phyloP scores from a whole-genome alignment of 1,284 basidiomycete species.

The Ceratobasidium sp. region DNA sequence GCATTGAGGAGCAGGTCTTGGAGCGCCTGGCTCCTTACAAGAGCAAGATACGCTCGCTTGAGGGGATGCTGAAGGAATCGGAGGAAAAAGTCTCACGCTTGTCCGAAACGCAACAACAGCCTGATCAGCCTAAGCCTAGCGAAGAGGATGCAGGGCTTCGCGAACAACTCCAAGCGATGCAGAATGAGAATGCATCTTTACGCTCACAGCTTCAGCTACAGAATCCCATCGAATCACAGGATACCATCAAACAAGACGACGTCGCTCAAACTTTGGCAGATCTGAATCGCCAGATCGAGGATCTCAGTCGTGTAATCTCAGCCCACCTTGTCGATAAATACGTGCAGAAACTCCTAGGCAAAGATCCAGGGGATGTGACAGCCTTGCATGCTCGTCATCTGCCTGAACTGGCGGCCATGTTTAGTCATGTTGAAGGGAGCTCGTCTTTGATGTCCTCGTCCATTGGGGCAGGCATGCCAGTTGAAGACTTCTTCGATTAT shows the following conservation, averaged over 20 bases:
- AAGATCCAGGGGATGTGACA: constrained; percentile 10
- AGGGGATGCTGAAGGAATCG: background rate
- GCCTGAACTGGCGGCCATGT: background rate
- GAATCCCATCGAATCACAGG: constrained; percentile 7
- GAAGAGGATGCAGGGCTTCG: background rate
- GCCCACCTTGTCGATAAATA: constrained; percentile 22
- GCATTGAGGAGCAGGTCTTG: background rate
- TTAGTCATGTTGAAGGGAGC: constrained; percentile 23
- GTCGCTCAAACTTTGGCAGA: background rate
- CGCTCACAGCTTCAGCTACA: constrained; percentile 36
- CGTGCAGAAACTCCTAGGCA: background rate
- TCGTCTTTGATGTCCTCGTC: constrained; percentile 30
- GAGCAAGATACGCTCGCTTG: background rate
- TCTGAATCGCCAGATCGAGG: constrained; percentile 18
- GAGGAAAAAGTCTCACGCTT: constrained; percentile 1
- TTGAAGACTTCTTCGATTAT: constrained; percentile 43
- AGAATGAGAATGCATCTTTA: constrained; percentile 26
- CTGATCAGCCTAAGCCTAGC: background rate
- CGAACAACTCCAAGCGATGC: constrained; percentile 5
- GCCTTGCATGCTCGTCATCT: constrained; percentile 26
- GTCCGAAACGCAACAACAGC: background rate
- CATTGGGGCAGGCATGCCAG: constrained; percentile 10
- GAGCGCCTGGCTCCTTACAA: background rate
- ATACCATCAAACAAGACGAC: constrained; percentile 21
- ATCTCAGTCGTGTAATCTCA: constrained; percentile 5